Evolutionary conservation across 495 filamentous ascomycete species (phyloP).

Genomic region (Hypoxylon intermedium): DNA sequence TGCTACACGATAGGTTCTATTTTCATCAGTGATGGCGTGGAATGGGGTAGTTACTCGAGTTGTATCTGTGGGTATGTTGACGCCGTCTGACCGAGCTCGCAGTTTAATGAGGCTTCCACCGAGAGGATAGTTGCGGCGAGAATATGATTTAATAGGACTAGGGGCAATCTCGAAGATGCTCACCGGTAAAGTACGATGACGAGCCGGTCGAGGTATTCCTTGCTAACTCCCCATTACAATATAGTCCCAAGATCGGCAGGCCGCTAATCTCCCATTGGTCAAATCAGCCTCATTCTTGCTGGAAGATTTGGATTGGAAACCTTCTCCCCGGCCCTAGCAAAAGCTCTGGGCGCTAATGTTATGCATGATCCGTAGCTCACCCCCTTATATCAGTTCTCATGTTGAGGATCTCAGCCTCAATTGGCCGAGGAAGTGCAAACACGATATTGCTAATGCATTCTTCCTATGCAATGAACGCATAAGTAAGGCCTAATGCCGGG

Average conservation of each 20-base stretch:
- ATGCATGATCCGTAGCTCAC: conserved; percentile 16
- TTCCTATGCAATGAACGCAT: conserved; percentile 31
- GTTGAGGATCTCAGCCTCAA: conserved; percentile 24
- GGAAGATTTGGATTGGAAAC: conserved; percentile 9
- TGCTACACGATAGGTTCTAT: background rate
- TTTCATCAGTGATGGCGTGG: background rate
- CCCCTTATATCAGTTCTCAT: conserved; percentile 9
- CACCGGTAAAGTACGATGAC: background rate
- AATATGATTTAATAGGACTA: no score
- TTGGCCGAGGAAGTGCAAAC: conserved; percentile 30
- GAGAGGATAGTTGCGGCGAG: background rate
- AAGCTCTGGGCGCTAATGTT: conserved; percentile 17
- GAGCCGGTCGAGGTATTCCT: conserved; percentile 7
- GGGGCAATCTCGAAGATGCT: background rate
- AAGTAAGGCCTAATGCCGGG: conserved; percentile 44
- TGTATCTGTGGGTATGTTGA: background rate
- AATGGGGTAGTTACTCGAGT: no score
- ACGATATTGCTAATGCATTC: conserved; percentile 31
- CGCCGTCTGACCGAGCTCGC: background rate
- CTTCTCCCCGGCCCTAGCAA: conserved; percentile 6
- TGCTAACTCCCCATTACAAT: conserved; percentile 1
- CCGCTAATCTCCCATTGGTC: conserved; percentile 15
- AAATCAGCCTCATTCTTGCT: conserved; percentile 22
- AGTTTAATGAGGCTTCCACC: background rate
- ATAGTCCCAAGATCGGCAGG: background rate